Base-by-base conservation (phyloP, 805 yeast species). In the Groenewaldozyma salmanticensis region DNA sequence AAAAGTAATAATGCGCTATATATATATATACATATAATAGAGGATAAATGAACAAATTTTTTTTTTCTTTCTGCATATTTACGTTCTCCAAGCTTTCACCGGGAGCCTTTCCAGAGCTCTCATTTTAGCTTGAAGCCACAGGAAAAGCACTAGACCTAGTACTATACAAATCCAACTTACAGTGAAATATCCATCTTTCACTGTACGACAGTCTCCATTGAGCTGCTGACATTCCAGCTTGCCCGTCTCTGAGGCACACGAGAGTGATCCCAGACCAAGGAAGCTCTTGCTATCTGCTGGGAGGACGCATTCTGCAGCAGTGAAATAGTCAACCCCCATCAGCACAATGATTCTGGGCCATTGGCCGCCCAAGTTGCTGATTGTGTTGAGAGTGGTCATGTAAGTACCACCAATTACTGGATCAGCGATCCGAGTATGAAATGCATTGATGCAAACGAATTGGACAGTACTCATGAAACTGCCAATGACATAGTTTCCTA, bases 371-470 rank as follows among this genome's bases (percentile, higher is more conserved):
- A 90, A 70, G 58, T 92, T 92, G 33, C 94, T 77, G 37, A 92
- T 67, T 0, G 98, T 92, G 61, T 92, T 92, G 44, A 92, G 67
- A 0, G 95, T 79, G 0, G 98, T 92, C 97, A 92, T 90, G 60
- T 92, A 92, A 0, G 98, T 92, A 1, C 98, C 98, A 15, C 98
- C 98, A 52, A 92, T 84, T 16, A 78, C 63, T 0, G 98, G 97
- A 58, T 92, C 98, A 1, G 98, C 95, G 41, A 92, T 83, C 52
- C 80, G 78, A 2, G 96, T 90, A 62, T 90, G 96, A 69, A 92
- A 92, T 0, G 97, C 94, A 55, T 87, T 81, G 33, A 92, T 77
- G 1, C 94, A 82, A 16, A 92, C 97, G 64, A 92, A 90, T 61
- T 90, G 97, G 42, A 92, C 79, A 0, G 98, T 92, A 4, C 87